phyloP scores from a whole-genome alignment of 257 asterid genomes.

The Ligustrum vulgare region DNA sequence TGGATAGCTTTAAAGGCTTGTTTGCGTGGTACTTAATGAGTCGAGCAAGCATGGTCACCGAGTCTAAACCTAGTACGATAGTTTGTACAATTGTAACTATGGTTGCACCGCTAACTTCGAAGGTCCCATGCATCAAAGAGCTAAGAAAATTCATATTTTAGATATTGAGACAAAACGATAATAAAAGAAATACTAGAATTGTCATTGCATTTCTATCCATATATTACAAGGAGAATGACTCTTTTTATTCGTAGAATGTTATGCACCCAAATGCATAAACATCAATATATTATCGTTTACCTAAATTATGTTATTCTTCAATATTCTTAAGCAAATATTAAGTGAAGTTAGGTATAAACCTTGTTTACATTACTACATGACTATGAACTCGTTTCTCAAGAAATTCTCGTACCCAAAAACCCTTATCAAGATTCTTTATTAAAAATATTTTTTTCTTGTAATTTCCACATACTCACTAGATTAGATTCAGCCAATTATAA shows the following conservation, averaged over 20 bases:
- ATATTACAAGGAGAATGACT: not conserved
- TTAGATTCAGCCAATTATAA: slow-evolving; percentile 24
- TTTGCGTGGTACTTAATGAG: too few species aligned
- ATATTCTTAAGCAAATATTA: not conserved
- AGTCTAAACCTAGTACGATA: too few species aligned
- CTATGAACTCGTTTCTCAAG: not conserved
- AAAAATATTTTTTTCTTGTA: not conserved
- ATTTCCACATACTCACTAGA: not conserved
- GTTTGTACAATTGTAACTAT: too few species aligned
- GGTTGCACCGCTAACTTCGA: too few species aligned
- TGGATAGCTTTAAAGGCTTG: too few species aligned
- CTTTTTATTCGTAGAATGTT: too few species aligned
- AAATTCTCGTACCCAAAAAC: not conserved
- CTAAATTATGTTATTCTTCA: not conserved
- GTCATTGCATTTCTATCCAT: not conserved
- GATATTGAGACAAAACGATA: not conserved
- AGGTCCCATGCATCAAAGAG: too few species aligned
- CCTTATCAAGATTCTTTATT: not conserved
- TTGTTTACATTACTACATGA: not conserved
- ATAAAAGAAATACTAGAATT: not conserved
- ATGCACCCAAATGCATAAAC: too few species aligned
- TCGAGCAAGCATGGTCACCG: too few species aligned
- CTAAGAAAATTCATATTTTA: too few species aligned
- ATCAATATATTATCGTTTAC: not conserved
- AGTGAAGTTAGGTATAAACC: not conserved